phyloP scores from a whole-genome alignment of 2,329 filamentous ascomycete species.

The Tolypocladium pustulatum region DNA sequence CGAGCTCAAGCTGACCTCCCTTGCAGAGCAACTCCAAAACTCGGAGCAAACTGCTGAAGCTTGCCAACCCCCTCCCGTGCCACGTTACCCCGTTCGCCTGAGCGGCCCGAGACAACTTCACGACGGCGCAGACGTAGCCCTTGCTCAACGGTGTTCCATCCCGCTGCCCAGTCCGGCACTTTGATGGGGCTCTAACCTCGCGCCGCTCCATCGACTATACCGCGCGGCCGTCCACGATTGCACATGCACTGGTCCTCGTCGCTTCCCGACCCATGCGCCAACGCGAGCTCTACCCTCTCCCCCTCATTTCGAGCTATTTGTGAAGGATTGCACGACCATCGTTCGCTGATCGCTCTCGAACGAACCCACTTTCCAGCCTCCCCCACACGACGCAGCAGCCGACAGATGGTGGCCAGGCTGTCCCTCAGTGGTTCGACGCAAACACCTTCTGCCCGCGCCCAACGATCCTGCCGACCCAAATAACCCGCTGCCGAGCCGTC shows the following conservation, averaged over 20 bases:
- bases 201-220: conserved; percentile 1
- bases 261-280: conserved; percentile 25
- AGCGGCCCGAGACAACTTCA: neutral
- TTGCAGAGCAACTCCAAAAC: conserved; percentile 13
- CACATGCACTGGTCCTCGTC: conserved; percentile 10
- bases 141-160: neutral
- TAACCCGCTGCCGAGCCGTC: conserved; percentile 15
- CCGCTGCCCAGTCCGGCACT: neutral
- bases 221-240: conserved; percentile 6
- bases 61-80: conserved; percentile 1
- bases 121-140: neutral
- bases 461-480: conserved; percentile 10
- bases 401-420: conserved; percentile 14
- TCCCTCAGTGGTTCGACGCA: conserved; percentile 6
- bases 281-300: conserved; percentile 23
- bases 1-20: conserved; percentile 5
- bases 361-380: conserved; percentile 3
- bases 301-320: conserved; percentile 20
- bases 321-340: conserved; percentile 16
- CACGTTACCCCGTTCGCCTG: neutral
- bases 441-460: conserved; percentile 1
- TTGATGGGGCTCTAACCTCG: conserved; percentile 3
- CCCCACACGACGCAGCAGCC: conserved; percentile 3
- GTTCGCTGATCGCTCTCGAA: conserved; percentile 7
- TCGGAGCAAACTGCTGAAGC: conserved; percentile 10